These are phyloP conservation scores for Geotrichum aggregatum DNA, from an alignment of 1,139 yeast species.

Conservation along the genomic window DNA sequence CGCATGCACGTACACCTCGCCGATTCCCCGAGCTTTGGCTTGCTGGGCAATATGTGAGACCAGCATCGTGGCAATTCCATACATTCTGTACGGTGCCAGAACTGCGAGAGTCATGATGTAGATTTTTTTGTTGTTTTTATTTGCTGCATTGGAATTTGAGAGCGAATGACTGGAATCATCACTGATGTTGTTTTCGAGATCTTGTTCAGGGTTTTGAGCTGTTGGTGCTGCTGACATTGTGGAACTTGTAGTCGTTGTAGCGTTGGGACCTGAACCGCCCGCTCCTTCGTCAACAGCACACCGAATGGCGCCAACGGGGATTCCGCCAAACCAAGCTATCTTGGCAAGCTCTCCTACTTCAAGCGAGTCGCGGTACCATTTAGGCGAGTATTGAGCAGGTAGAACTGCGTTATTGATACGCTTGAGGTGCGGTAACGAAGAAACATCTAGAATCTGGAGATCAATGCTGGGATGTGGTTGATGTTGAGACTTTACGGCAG, in stretches of 20 bases:
- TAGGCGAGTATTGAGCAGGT: conserved; percentile 46
- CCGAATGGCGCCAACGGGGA: conserved; percentile 61
- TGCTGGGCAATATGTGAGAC: conserved; percentile 53
- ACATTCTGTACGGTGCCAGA: conserved; percentile 53
- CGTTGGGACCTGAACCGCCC: no score
- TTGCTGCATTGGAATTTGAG: conserved; percentile 14
- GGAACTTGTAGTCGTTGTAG: no score
- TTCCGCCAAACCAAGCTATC: conserved; percentile 12
- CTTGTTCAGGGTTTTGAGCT: not conserved
- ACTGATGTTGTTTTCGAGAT: not conserved
- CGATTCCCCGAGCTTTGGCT: conserved; percentile 51
- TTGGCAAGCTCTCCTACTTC: conserved; percentile 35
- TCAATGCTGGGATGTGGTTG: conserved; percentile 1
- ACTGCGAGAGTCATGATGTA: conserved; percentile 68
- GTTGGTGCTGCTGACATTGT: not conserved
- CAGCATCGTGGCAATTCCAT: conserved; percentile 60
- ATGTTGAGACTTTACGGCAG: not conserved
- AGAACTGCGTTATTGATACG: conserved; percentile 47
- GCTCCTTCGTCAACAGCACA: conserved; percentile 43
- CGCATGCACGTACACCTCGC: conserved; percentile 56
- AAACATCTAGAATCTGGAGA: not conserved
- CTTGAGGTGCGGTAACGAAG: conserved; percentile 43
- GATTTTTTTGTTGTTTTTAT: conserved; percentile 38
- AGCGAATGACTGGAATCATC: no score
- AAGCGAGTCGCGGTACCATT: conserved; percentile 49